Conservation (phyloP, 176 grass and related monocot genomes). For the Echinochloa phyllopogon region DNA sequence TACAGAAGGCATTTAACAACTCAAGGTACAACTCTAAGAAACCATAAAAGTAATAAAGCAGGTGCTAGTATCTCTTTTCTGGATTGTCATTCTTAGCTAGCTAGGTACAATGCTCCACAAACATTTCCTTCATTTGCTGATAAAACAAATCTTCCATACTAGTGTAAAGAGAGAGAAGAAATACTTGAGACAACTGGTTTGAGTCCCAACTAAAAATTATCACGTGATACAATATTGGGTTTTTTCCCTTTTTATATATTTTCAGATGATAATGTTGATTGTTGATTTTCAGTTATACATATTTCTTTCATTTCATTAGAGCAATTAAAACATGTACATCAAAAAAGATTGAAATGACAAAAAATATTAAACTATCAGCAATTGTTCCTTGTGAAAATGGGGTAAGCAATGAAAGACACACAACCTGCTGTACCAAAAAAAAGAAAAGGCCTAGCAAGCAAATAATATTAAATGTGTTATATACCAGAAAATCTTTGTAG, state of each 20-base stretch:
- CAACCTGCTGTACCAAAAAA: conserved; percentile 6
- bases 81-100: neutral
- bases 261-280: neutral
- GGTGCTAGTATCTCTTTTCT: neutral
- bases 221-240: neutral
- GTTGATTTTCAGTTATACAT: neutral
- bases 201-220: neutral
- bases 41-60: neutral
- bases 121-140: neutral
- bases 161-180: neutral
- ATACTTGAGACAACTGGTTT: neutral
- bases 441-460: neutral
- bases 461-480: conserved; percentile 14
- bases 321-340: neutral
- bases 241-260: neutral
- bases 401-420: conserved; percentile 6
- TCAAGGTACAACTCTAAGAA: neutral
- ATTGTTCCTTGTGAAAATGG: conserved; percentile 11
- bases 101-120: neutral
- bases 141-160: neutral
- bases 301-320: conserved; percentile 24
- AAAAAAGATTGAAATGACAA: conserved; percentile 13
- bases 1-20: neutral
- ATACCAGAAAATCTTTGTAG: conserved; percentile 19
- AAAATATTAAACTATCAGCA: conserved; percentile 8